Base-by-base conservation (phyloP, 2,329 filamentous ascomycete species). In the Aureobasidium subglaciale region DNA sequence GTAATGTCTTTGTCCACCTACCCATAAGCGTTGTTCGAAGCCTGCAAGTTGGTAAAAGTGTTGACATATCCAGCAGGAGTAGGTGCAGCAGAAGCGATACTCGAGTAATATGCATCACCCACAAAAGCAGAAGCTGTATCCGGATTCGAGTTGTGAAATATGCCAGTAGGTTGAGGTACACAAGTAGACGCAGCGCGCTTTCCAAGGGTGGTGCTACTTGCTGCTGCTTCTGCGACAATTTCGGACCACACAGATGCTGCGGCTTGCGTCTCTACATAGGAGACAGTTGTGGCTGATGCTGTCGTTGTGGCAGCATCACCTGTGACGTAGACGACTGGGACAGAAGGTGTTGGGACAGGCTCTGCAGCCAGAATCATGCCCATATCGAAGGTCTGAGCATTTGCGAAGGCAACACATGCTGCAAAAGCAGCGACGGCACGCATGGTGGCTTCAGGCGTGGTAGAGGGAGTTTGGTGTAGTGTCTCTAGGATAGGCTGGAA, bases 1-100 rank as follows among this genome's bases (percentile, higher is more conserved):
- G n/a, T n/a, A n/a, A 15, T 27, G 10, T 57, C 50, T 16, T 5
- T 2, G 48, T 48, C 20, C 22, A 25, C 43, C 24, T 37, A 49
- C 32, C 42, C 57, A 16, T 60, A 62, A 16, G 57, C 58, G 10
- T 35, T 37, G n/a, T 56, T 59, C 1, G 55, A 52, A 3, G 55
- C 58, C 4, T 43, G 34, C 15, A 66, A 58, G 49, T 65, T 64
- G 42, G 27, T 56, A 20, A 41, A 57, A 55, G 48, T 52, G n/a
- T 40, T 29, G 5, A 41, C 32, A 30, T 60, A 61, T 8, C 59
- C 59, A 24, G 27, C 13, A 9, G 59, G 59, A 5, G 56, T 56
- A 1, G 35, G 15, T 13, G 59, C 59, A 8, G 24, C 30, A 15
- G n/a, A 48, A 8, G 63, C 62, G 5, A 58, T 56, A 25, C 22